Base-by-base conservation (phyloP, 2,329 filamentous ascomycete genomes). In the Pseudocercospora eumusae region DNA sequence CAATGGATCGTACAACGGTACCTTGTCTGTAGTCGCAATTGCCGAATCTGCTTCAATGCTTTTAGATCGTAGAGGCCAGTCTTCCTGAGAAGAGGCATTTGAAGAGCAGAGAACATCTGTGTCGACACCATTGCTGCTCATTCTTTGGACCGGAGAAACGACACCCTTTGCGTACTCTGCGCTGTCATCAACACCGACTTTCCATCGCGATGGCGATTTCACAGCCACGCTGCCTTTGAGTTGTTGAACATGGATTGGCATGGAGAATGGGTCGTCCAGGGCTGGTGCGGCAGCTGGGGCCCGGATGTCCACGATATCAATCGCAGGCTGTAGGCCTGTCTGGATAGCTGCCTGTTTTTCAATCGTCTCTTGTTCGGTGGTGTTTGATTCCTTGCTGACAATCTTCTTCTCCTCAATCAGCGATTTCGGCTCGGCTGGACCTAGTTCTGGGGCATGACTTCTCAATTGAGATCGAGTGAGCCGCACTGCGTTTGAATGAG, bases 1-100 rank as follows among this genome's bases (percentile, higher is more conserved):
- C 28, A 71, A 60, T 23, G 57, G 61, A 44, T 70, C 68, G 55
- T 70, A 70, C 28, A 50, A 28, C 23, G 20, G 23, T 27, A 50
- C 23, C 47, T 11, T 21, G 20, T 50, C 23, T 27, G 15, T 50
- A 15, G 13, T 20, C 42, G n/a, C 18, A 10, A 20, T 45, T 45
- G 42, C n/a, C n/a, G 42, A 20, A 23, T 45, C 42, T 45, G 21
- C n/a, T 45, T 23, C 42, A 45, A 45, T 20, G 31, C 45, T 27
- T 55, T 11, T 27, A 31, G 49, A 45, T 20, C 21, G 18, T 45
- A 23, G 23, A 2, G 21, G 42, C n/a, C 18, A 45, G 42, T 23
- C 18, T 23, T 20, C n/a, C 8, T 45, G 42, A 10, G 42, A 45
- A 3, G 18, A 20, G 10, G 18, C 10, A 23, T 45, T 45, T 5